Evolutionary conservation across 345 rosid species (phyloP).

Genomic region (Sisymbrium irio): DNA sequence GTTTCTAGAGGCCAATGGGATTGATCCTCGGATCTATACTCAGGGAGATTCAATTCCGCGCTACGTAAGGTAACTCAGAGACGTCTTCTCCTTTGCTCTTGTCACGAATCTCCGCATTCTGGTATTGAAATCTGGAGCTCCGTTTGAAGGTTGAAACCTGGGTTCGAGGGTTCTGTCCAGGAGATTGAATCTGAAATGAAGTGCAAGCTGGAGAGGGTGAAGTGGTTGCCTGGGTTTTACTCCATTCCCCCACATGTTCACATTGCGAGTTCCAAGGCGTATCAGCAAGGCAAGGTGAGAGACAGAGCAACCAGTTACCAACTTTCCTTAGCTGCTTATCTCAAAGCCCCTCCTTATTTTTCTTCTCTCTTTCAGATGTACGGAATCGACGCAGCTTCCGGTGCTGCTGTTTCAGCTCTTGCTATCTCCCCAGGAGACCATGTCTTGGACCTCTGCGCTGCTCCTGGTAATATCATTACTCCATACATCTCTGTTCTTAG

Average conservation of each 20-base stretch:
- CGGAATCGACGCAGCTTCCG: conserved; percentile 95
- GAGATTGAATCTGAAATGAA: conserved; percentile 65
- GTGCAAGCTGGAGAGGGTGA: conserved; percentile 63
- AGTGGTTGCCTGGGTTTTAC: conserved; percentile 76
- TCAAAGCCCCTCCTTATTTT: background rate
- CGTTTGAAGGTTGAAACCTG: conserved; percentile 69
- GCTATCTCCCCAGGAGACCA: conserved; percentile 72
- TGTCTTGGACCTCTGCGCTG: conserved; percentile 89
- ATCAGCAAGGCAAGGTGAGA: conserved; percentile 73
- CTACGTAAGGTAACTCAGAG: conserved; percentile 55
- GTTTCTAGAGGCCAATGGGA: conserved; percentile 58
- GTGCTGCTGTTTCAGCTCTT: conserved; percentile 81
- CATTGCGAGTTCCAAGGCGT: conserved; percentile 69
- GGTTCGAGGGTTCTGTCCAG: conserved; percentile 43
- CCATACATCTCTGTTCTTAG: background rate
- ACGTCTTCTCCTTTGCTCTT: background rate
- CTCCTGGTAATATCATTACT: conserved; percentile 55
- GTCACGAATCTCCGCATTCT: background rate
- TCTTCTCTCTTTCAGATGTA: conserved; percentile 50
- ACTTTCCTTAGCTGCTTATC: background rate
- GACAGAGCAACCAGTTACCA: background rate
- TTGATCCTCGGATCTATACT: conserved; percentile 73
- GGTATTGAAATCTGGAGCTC: background rate
- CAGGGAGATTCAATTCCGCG: conserved; percentile 63
- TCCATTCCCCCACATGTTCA: conserved; percentile 68